phyloP scores from a whole-genome alignment of 441 rosid genomes.

The Erodium moschatum region DNA sequence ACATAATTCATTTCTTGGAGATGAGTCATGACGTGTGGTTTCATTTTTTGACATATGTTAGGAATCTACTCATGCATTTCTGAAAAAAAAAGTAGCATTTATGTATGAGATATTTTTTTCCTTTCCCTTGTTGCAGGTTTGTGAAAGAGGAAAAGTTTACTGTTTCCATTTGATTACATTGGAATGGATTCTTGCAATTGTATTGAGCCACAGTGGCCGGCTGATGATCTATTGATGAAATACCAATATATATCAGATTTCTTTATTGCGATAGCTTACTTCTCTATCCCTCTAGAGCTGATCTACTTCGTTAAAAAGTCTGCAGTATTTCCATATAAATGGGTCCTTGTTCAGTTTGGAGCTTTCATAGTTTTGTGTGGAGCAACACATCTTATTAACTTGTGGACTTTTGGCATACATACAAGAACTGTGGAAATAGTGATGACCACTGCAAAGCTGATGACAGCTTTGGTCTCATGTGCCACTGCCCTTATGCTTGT shows the following conservation, averaged over 20 bases:
- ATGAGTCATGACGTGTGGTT: neutral
- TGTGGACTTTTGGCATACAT: constrained; percentile 76
- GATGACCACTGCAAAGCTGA: constrained; percentile 66
- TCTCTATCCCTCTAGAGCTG: constrained; percentile 88
- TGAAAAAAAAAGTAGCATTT: neutral
- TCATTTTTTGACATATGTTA: neutral
- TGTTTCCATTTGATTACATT: constrained; percentile 17
- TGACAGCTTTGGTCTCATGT: constrained; percentile 87
- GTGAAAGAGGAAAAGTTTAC: constrained; percentile 23
- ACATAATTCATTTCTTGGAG: neutral
- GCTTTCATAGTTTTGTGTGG: constrained; percentile 98
- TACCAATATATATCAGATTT: constrained; percentile 94
- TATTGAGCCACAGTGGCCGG: constrained; percentile 84
- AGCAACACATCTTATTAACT: constrained; percentile 82
- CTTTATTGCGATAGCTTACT: constrained; percentile 90
- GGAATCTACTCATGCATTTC: neutral
- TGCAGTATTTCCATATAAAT: constrained; percentile 81
- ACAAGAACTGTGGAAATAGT: constrained; percentile 72
- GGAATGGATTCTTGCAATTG: constrained; percentile 77
- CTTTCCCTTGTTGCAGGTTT: constrained; percentile 27
- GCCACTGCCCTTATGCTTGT: constrained; percentile 97
- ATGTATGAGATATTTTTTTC: neutral
- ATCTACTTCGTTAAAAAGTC: constrained; percentile 95
- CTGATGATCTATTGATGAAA: constrained; percentile 82
- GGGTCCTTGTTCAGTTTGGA: constrained; percentile 99